A percentile compares a stretch with the other conserved stretches of the same genome.
Evolutionary conservation across 441 rosid species (phyloP).

Genomic region (Populus hybrid): DNA sequence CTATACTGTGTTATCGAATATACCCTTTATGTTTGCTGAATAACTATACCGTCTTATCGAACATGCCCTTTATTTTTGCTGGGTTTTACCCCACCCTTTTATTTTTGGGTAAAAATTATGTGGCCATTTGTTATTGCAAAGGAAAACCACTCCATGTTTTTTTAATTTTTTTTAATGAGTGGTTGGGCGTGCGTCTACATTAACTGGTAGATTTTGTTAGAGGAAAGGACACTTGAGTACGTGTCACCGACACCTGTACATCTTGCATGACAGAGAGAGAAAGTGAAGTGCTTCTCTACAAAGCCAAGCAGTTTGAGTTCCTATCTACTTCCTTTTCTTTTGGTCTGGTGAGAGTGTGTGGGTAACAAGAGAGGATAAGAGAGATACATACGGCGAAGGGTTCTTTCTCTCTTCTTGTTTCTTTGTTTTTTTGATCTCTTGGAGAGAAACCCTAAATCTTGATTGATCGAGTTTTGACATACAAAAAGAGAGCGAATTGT

Average conservation of each 20-base stretch:
- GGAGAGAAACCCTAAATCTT: background rate
- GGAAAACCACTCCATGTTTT: no score
- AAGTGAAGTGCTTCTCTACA: background rate
- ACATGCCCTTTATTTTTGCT: background rate
- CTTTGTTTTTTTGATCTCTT: background rate
- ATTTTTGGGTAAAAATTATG: background rate
- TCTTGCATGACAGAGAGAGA: constrained; percentile 47
- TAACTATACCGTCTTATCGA: no score
- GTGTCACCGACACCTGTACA: constrained; percentile 51
- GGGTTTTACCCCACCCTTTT: background rate
- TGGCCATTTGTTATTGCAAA: no score
- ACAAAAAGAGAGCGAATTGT: constrained; percentile 8
- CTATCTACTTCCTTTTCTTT: background rate
- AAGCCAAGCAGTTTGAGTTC: background rate
- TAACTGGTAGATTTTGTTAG: constrained; percentile 27
- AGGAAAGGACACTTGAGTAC: constrained; percentile 29
- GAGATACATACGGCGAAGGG: background rate
- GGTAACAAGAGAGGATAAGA: background rate
- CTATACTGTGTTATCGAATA: no score
- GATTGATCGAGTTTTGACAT: background rate
- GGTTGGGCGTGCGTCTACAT: constrained; percentile 5
- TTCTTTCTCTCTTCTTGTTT: background rate
- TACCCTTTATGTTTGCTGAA: no score
- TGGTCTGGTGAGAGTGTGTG: background rate
- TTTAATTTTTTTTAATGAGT: background rate